Percentiles rank a stretch among this genome's conserved stretches.
phyloP scores from a whole-genome alignment of 2,329 filamentous ascomycete genomes.

The Penicillium sumatraense region DNA sequence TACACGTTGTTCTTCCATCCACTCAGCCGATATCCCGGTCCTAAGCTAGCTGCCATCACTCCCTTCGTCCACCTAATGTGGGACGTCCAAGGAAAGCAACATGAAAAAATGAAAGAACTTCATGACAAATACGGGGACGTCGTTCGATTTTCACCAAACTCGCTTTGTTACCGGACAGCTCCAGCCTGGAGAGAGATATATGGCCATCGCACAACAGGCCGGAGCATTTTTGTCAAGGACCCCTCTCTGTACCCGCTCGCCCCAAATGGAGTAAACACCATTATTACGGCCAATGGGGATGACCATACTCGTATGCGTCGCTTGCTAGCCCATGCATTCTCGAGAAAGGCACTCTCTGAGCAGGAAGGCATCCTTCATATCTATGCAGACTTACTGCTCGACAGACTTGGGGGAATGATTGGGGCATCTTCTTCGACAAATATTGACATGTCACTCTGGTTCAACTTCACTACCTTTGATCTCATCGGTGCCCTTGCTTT shows the following conservation, averaged over 20 bases:
- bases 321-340: slow-evolving; percentile 41
- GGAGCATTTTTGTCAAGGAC: slow-evolving; percentile 30
- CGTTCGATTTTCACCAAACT: slow-evolving; percentile 45
- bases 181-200: slow-evolving; percentile 43
- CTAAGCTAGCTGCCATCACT: slow-evolving; percentile 34
- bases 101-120: slow-evolving; percentile 21
- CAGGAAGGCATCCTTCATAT: slow-evolving; percentile 38
- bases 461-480: slow-evolving; percentile 39
- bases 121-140: slow-evolving; percentile 35
- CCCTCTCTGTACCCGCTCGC: slow-evolving; percentile 23
- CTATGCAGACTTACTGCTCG: slow-evolving; percentile 36
- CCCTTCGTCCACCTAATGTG: slow-evolving; percentile 25
- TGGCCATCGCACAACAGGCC: slow-evolving; percentile 33
- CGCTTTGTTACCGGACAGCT: slow-evolving; percentile 40
- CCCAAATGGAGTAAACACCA: slow-evolving; percentile 27
- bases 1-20: slow-evolving; percentile 30
- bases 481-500: slow-evolving; percentile 41
- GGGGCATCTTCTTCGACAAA: not conserved
- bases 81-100: slow-evolving; percentile 23
- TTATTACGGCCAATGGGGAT: slow-evolving; percentile 30
- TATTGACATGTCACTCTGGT: slow-evolving; percentile 28
- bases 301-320: slow-evolving; percentile 39
- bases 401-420: slow-evolving; percentile 17
- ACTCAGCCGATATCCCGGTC: slow-evolving; percentile 37
- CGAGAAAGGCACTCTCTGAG: slow-evolving; percentile 36